A percentile compares a stretch with the other conserved stretches of the same genome.
phyloP scores from a whole-genome alignment of 116 monocot species.

The Zostera marina region DNA sequence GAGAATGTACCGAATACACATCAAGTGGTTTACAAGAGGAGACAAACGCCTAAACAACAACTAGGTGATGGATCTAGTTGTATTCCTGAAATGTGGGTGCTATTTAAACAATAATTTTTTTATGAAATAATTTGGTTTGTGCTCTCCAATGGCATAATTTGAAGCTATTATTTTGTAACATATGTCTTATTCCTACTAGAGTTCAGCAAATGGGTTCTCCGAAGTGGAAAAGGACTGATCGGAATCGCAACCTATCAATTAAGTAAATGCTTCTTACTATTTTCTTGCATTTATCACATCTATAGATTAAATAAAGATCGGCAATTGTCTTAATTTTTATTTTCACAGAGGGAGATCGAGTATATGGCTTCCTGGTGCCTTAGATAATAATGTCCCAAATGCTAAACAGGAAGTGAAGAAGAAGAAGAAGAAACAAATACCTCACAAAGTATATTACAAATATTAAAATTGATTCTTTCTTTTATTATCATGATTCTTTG shows the following conservation, averaged over 20 bases:
- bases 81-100: slow-evolving; percentile 3
- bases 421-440: slow-evolving; percentile 31
- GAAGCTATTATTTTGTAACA: not conserved
- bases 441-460: slow-evolving; percentile 3
- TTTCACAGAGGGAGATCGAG: slow-evolving; percentile 7
- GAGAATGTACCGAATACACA: slow-evolving; percentile 1
- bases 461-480: not conserved
- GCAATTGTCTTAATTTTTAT: not conserved
- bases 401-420: not conserved
- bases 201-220: slow-evolving; percentile 22
- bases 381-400: not conserved
- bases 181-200: slow-evolving; percentile 9
- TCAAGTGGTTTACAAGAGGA: slow-evolving; percentile 31
- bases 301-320: not conserved
- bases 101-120: not conserved
- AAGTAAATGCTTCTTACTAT: slow-evolving; percentile 21
- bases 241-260: slow-evolving; percentile 68
- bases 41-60: not conserved
- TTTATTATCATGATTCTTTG: not conserved
- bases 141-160: not conserved
- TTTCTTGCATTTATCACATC: not conserved
- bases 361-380: slow-evolving; percentile 1
- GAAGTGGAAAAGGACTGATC: slow-evolving; percentile 37
- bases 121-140: not conserved
- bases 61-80: not conserved